Conservation (phyloP, 1,139 yeast genomes). For the Hansenula lynferdii region DNA sequence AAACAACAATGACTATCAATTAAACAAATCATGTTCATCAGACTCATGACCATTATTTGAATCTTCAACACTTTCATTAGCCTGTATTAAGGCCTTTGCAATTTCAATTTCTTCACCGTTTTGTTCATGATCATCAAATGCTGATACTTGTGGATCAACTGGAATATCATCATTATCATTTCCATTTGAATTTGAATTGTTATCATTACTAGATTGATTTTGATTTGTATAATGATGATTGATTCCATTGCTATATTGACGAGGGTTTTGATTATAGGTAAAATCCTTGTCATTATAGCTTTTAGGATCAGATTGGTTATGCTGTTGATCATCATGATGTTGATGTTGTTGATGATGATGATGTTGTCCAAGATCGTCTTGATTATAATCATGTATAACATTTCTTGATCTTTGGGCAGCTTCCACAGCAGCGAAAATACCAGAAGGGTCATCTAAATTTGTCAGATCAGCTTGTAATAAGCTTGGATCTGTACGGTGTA, state of each 20-base stretch:
- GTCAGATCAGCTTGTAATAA: conserved; percentile 28
- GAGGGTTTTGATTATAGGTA: background rate
- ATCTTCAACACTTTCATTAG: conserved; percentile 36
- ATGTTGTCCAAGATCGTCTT: conserved; percentile 6
- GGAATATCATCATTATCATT: conserved; percentile 30
- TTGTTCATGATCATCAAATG: conserved; percentile 41
- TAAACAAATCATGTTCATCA: conserved; percentile 6
- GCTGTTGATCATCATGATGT: background rate
- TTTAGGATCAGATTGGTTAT: no score
- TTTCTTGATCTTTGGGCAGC: conserved; percentile 40
- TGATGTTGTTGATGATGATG: conserved; percentile 9
- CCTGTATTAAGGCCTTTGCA: conserved; percentile 62
- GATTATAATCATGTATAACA: conserved; percentile 1
- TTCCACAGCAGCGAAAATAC: conserved; percentile 64
- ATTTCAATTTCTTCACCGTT: conserved; percentile 56
- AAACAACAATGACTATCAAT: no score
- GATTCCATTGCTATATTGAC: background rate
- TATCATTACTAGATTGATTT: no score
- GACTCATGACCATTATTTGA: conserved; percentile 8
- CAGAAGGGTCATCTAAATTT: conserved; percentile 35
- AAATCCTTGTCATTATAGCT: conserved; percentile 1
- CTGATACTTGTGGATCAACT: conserved; percentile 57
- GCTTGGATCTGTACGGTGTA: conserved; percentile 20
- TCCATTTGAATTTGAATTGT: background rate
- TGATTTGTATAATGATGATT: background rate